phyloP scores from a whole-genome alignment of 345 rosid species.

The Eucalyptus tenuipes region DNA sequence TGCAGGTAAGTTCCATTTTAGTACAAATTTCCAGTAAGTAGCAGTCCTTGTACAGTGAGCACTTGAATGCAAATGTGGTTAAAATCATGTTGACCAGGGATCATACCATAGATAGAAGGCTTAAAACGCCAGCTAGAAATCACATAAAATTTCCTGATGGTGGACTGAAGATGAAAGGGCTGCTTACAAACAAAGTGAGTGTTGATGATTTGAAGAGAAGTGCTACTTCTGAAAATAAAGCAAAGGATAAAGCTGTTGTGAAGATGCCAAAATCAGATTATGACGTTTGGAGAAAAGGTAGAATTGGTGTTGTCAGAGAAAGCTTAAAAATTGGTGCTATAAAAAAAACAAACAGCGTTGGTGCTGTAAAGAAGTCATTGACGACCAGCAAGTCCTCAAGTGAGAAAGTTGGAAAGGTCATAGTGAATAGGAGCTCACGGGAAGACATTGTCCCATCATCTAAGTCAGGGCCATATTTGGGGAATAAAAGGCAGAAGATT shows the following conservation, averaged over 20 bases:
- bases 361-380: neutral
- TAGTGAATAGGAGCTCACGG: neutral
- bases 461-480: neutral
- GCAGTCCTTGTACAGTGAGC: neutral
- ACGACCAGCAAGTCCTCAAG: neutral
- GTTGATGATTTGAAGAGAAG: neutral
- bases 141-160: constrained; percentile 42
- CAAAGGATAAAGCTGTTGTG: neutral
- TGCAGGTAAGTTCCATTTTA: constrained; percentile 38
- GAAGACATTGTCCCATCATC: neutral
- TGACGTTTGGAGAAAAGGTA: neutral
- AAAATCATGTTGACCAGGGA: constrained; percentile 27
- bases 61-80: neutral
- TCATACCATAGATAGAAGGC: constrained; percentile 21
- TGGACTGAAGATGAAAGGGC: constrained; percentile 8
- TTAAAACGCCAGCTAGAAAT: constrained; percentile 49
- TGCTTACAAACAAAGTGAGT: neutral
- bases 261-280: constrained; percentile 2
- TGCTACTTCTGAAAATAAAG: neutral
- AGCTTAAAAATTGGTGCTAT: neutral
- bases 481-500: neutral
- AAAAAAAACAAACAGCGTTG: neutral
- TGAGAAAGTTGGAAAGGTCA: neutral
- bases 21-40: neutral
- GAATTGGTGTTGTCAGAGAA: neutral